These are phyloP conservation scores for Populus pruinosa DNA, from an alignment of 345 rosid species.

Conservation along the genomic window DNA sequence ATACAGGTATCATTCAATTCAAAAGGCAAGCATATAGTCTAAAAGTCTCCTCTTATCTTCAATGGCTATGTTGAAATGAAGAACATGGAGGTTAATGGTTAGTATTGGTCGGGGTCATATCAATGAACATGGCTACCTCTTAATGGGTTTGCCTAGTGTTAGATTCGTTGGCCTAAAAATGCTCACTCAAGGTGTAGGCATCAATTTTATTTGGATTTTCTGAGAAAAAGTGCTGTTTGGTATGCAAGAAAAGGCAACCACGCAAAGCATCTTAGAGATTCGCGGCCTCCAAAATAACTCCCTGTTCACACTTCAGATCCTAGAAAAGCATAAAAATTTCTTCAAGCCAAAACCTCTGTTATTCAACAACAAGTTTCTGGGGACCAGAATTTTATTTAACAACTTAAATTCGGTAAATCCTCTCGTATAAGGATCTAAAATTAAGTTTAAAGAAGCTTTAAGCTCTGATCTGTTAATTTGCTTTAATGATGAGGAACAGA, in stretches of 20 bases:
- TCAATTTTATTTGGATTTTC: neutral
- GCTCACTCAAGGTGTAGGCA: neutral
- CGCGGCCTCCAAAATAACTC: neutral
- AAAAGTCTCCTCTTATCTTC: neutral
- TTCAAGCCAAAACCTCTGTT: neutral
- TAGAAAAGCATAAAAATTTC: neutral
- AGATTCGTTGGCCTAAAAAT: neutral
- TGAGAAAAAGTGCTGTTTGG: neutral
- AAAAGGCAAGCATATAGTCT: neutral
- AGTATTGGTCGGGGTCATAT: neutral
- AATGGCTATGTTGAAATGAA: neutral
- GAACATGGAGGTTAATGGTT: neutral
- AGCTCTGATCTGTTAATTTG: neutral
- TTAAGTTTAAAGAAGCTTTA: too few species aligned
- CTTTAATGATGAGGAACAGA: neutral
- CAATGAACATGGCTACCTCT: neutral
- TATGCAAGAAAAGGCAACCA: neutral
- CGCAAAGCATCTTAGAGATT: neutral
- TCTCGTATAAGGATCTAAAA: neutral
- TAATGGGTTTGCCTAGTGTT: neutral
- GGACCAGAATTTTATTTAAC: neutral
- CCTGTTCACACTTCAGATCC: neutral
- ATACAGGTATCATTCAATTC: constrained; percentile 49
- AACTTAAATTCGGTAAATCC: neutral
- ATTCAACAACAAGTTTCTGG: neutral